Percentiles rank a stretch among this genome's conserved stretches.
Conservation (phyloP, 352 stramenopile species). For the Peronospora belbahrii region DNA sequence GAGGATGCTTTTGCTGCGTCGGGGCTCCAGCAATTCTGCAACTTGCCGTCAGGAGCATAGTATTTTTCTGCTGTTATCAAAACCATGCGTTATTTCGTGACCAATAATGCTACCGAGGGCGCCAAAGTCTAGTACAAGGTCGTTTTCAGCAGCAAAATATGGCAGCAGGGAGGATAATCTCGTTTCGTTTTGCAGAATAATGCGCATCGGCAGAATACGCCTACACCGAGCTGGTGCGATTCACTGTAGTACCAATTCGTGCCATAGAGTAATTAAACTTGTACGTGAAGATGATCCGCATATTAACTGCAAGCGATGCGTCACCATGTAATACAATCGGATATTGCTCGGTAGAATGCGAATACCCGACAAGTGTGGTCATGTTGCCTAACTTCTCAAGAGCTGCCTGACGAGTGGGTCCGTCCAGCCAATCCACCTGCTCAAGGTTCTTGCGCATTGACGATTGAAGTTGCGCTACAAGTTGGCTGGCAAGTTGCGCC, state of each 20-base stretch:
- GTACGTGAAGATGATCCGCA: conserved; percentile 36
- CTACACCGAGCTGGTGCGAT: conserved; percentile 84
- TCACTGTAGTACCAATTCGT: conserved; percentile 35
- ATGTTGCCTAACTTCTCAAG: conserved; percentile 85
- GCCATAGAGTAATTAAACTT: conserved; percentile 37
- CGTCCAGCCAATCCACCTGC: conserved; percentile 86
- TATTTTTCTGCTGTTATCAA: conserved; percentile 90
- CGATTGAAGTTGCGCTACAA: conserved; percentile 82
- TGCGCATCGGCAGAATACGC: conserved; percentile 88
- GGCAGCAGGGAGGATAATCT: conserved; percentile 94
- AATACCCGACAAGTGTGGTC: conserved; percentile 64
- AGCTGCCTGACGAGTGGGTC: conserved; percentile 65
- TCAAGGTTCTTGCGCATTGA: conserved; percentile 70
- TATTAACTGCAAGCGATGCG: conserved; percentile 37
- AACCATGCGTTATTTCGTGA: conserved; percentile 94
- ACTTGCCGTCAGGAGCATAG: too few species aligned
- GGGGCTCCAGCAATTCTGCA: conserved; percentile 90
- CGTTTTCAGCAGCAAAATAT: conserved; percentile 83
- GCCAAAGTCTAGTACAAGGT: conserved; percentile 90
- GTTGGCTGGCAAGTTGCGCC: conserved; percentile 69
- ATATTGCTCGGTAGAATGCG: conserved; percentile 34
- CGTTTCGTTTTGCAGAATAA: conserved; percentile 60
- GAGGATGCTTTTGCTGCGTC: conserved; percentile 73
- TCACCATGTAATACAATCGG: conserved; percentile 40
- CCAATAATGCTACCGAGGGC: conserved; percentile 90